A percentile compares a stretch with the other conserved stretches of the same genome.
phyloP scores from a whole-genome alignment of 768 basidiomycete genomes.

The Boletus barrowsii region DNA sequence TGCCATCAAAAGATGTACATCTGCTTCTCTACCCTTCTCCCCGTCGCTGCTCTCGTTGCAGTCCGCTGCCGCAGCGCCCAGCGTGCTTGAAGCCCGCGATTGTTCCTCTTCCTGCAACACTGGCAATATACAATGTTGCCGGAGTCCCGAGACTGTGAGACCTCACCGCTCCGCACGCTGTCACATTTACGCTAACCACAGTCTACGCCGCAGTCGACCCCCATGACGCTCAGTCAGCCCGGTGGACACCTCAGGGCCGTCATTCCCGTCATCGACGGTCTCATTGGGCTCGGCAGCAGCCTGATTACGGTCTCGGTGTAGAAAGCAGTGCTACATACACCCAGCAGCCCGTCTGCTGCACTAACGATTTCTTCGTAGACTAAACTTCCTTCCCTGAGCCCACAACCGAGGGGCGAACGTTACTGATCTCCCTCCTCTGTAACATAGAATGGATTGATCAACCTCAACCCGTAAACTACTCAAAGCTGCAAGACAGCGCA shows the following conservation, averaged over 20 bases:
- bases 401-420: not conserved
- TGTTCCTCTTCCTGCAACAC: slow-evolving; percentile 3
- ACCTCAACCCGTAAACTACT: slow-evolving; percentile 4
- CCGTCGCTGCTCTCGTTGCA: slow-evolving; percentile 9
- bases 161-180: not conserved
- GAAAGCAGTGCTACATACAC: no score
- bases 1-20: slow-evolving; percentile 3
- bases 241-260: no score
- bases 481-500: not conserved
- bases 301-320: no score
- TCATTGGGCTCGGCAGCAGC: no score
- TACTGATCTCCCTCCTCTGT: not conserved
- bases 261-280: no score
- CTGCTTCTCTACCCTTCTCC: not conserved
- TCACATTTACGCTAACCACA: no score
- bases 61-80: slow-evolving; percentile 6
- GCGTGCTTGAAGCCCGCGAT: not conserved
- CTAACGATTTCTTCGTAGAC: slow-evolving; percentile 3
- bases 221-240: no score
- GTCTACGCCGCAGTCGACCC: no score
- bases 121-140: slow-evolving; percentile 8
- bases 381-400: not conserved
- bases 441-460: slow-evolving; percentile 7
- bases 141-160: not conserved
- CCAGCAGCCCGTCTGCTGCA: no score